A percentile compares a stretch with the other conserved stretches of the same genome.
phyloP scores from a whole-genome alignment of 2,329 filamentous ascomycete species.

The Aureobasidium sp. region DNA sequence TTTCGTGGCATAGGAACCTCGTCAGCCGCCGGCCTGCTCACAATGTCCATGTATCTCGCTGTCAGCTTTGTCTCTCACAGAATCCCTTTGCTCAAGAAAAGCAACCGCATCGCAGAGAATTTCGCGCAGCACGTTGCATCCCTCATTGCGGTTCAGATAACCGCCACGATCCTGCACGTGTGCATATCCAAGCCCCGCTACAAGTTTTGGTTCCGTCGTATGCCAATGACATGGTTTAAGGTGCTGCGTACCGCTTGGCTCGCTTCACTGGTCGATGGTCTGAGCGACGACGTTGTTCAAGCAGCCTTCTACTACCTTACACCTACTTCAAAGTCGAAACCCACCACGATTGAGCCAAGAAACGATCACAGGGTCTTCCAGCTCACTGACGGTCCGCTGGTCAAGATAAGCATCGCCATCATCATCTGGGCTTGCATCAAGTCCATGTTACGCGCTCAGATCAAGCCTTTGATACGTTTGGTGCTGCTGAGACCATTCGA shows the following conservation, averaged over 20 bases:
- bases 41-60: not conserved
- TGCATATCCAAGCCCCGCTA: constrained; percentile 15
- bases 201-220: constrained; percentile 18
- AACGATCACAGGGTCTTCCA: not conserved
- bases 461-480: not conserved
- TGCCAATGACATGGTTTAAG: constrained; percentile 13
- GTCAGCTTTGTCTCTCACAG: not conserved
- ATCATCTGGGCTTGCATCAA: not conserved
- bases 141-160: not conserved
- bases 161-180: constrained; percentile 10
- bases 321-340: not conserved
- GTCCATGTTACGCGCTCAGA: not conserved
- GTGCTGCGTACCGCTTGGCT: constrained; percentile 6
- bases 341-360: not conserved
- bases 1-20: constrained; percentile 14
- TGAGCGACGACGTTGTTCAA: not conserved
- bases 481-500: not conserved
- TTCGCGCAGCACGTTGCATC: not conserved
- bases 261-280: not conserved
- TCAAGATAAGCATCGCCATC: not conserved
- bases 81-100: not conserved
- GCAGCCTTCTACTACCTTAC: not conserved
- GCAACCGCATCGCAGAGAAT: not conserved
- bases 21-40: not conserved
- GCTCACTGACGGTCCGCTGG: not conserved